phyloP scores from a whole-genome alignment of 441 rosid species.

The Gossypium trilobum region DNA sequence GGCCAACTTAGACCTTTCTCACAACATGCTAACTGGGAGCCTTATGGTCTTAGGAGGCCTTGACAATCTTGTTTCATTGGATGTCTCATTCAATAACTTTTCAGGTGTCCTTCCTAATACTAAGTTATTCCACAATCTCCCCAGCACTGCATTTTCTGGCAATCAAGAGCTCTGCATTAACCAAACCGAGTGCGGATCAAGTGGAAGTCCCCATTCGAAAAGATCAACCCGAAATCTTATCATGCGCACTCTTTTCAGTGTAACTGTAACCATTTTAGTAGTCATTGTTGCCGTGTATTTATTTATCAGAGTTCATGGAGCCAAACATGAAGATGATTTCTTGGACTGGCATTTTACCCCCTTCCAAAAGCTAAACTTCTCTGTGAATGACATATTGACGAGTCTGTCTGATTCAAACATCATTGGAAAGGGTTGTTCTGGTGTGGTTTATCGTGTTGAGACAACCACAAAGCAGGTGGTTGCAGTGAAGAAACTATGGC shows the following conservation, averaged over 20 bases:
- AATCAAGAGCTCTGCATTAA: constrained; percentile 45
- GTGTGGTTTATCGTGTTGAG: constrained; percentile 58
- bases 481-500: constrained; percentile 78
- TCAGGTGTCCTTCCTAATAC: constrained; percentile 54
- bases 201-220: constrained; percentile 18
- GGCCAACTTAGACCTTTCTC: constrained; percentile 54
- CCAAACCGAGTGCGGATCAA: constrained; percentile 25
- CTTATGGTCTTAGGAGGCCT: constrained; percentile 35
- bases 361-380: constrained; percentile 44
- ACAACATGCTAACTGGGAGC: constrained; percentile 52
- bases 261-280: constrained; percentile 26
- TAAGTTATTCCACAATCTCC: constrained; percentile 47
- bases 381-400: constrained; percentile 39
- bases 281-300: constrained; percentile 27
- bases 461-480: constrained; percentile 42
- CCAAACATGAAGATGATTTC: constrained; percentile 28
- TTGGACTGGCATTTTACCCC: constrained; percentile 43
- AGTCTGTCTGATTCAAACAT: constrained; percentile 46
- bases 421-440: constrained; percentile 58
- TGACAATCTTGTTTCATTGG: constrained; percentile 51
- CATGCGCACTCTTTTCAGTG: constrained; percentile 33
- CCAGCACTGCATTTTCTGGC: constrained; percentile 36
- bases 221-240: constrained; percentile 32
- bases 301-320: constrained; percentile 29
- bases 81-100: constrained; percentile 50